Percentiles rank a stretch among this genome's conserved stretches.
Evolutionary conservation across 1,139 yeast species (phyloP).

Genomic region (Blastobotrys elegans): DNA sequence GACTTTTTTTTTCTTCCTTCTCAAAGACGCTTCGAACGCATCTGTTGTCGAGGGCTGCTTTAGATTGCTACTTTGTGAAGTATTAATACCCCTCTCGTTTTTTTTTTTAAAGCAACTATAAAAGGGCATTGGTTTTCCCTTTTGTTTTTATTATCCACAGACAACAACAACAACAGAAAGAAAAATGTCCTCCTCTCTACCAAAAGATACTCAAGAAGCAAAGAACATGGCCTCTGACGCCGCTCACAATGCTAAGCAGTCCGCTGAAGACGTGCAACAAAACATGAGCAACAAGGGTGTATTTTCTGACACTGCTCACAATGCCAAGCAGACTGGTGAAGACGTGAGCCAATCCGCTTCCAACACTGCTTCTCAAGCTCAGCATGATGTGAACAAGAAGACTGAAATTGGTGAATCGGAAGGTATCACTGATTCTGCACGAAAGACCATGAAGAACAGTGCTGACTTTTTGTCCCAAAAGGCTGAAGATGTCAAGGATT

Average conservation of each 20-base stretch:
- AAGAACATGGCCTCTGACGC: constrained; percentile 10
- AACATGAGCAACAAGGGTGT: constrained; percentile 7
- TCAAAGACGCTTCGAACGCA: too few species aligned
- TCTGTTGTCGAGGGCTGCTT: background rate
- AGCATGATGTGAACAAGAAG: constrained; percentile 1
- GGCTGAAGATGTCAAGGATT: constrained; percentile 11
- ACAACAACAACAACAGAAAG: background rate
- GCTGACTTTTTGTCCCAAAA: constrained; percentile 8
- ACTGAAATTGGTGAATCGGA: background rate
- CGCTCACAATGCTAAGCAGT: constrained; percentile 7
- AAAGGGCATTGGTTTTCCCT: background rate
- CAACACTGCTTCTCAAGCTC: constrained; percentile 2
- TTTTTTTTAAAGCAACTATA: background rate
- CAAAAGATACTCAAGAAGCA: constrained; percentile 10
- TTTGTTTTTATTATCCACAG: background rate
- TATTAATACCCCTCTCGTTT: background rate
- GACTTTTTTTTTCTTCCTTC: too few species aligned
- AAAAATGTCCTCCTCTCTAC: constrained; percentile 1
- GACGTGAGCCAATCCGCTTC: background rate
- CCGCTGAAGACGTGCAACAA: constrained; percentile 7
- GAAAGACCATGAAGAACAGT: constrained; percentile 1
- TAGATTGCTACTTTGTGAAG: background rate
- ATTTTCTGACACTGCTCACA: constrained; percentile 6
- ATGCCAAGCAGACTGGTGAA: constrained; percentile 8
- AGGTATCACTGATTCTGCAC: constrained; percentile 5